Evolutionary conservation across 1,284 basidiomycete genomes (phyloP).

Genomic region (Anthracocystis panici-leucophaei): DNA sequence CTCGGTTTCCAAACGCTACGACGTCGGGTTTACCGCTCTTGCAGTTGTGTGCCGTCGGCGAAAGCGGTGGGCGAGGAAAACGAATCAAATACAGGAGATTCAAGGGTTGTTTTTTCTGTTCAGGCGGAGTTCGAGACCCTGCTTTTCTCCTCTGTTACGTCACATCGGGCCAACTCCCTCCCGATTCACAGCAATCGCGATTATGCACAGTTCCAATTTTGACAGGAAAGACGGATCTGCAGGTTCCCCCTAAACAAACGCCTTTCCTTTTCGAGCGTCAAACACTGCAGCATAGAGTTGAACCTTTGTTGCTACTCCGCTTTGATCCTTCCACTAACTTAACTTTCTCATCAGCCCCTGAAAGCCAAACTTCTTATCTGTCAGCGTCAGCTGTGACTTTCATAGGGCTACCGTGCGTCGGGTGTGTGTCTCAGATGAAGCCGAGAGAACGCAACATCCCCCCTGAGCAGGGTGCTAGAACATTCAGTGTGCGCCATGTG

Average conservation of each 20-base stretch:
- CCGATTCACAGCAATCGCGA: constrained; percentile 18
- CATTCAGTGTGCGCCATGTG: no score
- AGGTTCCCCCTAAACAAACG: constrained; percentile 15
- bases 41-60: constrained; percentile 10
- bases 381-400: no score
- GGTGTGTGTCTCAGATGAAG: neutral
- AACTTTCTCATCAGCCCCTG: constrained; percentile 9
- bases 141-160: no score
- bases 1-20: no score
- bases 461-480: no score
- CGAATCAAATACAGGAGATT: constrained; percentile 28
- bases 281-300: constrained; percentile 5
- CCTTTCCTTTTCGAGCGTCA: constrained; percentile 7
- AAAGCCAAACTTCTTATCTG: neutral
- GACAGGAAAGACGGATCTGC: constrained; percentile 27
- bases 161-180: neutral
- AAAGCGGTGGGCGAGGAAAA: constrained; percentile 12
- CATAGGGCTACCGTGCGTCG: neutral
- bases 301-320: neutral
- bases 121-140: neutral
- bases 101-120: constrained; percentile 10
- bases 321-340: neutral
- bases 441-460: neutral
- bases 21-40: neutral
- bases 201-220: constrained; percentile 25